Evolutionary conservation across 257 asterid species (phyloP).

Genomic region (Petunia secreta): DNA sequence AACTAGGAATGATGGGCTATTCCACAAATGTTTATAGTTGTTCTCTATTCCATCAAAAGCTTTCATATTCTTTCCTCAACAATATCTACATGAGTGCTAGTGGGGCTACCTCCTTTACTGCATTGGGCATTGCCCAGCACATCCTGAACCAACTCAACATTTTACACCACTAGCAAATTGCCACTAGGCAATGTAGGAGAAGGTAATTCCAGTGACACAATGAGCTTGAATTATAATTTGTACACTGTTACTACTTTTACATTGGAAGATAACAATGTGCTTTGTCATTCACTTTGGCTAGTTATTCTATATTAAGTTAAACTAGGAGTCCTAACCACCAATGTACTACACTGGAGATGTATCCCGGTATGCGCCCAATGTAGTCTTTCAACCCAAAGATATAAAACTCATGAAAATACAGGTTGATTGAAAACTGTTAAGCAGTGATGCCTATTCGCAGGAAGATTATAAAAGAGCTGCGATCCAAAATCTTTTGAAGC

Average conservation of each 20-base stretch:
- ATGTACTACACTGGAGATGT: no score
- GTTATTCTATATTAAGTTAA: not conserved
- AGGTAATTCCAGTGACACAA: not conserved
- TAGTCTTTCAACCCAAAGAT: constrained; percentile 7
- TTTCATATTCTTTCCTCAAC: no score
- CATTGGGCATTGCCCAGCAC: no score
- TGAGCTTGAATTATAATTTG: not conserved
- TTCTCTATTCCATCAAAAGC: no score
- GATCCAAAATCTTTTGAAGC: constrained; percentile 14
- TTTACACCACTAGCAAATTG: no score
- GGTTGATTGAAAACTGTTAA: not conserved
- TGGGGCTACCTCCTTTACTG: no score
- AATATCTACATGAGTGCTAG: no score
- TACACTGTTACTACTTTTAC: not conserved
- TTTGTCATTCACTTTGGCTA: constrained; percentile 14
- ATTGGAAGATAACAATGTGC: constrained; percentile 1
- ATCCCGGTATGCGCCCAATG: not conserved
- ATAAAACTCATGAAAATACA: not conserved
- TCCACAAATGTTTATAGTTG: no score
- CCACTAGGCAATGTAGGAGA: no score
- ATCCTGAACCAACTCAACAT: no score
- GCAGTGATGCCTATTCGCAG: not conserved
- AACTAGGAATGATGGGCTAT: no score
- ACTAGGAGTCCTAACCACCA: constrained; percentile 12
- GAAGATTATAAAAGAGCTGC: constrained; percentile 17